Base-by-base conservation (phyloP, 805 yeast genomes). In the Wickerhamia fluorescens region DNA sequence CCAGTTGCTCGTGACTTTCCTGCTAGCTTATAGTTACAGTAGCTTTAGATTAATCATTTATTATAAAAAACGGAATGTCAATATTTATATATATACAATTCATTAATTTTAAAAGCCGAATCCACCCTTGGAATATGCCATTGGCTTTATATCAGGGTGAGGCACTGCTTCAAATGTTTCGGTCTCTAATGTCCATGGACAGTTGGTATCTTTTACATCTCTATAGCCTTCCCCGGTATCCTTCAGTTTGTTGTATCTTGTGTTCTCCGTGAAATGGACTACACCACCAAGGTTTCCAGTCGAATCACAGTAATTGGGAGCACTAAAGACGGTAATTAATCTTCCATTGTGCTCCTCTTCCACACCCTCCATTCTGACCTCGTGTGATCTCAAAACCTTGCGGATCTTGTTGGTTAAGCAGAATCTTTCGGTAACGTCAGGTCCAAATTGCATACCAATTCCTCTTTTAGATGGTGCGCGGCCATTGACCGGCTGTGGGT, bases 221-320 rank as follows among this genome's bases (percentile, higher is more conserved):
- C 57, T 49, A 42, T 58, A 61, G 1, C 69, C 68, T 41, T 62
- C 66, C 7, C 66, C 66, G 29, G 61, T 49, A 32, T 61, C 68
- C 30, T 66, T 55, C 26, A 62, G 61, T 12, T 66, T 70, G 24
- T 63, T 68, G 38, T 72, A 66, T 7, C 51, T 50, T 6, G 56
- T 45, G 33, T 66, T 65, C 11, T 62, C 66, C 36, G 67, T 57
- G 41, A 89, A 71, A 47, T 87, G 82, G 36, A 92, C 79, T 32
- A 82, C 81, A 7, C 94, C 97, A 30, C 96, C 99, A 40, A 74
- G 56, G 56, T 92, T 92, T 9, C 94, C 95, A 31, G 85, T 87
- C 10, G 79, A 64, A 52, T 92, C 99, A 61, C 97, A 89, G 56
- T 89, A 89, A 54, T 92, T 89, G 20, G 99, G 99, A 1, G 99